Base-by-base conservation (phyloP, 2,329 filamentous ascomycete genomes). In the Colletotrichum acutatum region DNA sequence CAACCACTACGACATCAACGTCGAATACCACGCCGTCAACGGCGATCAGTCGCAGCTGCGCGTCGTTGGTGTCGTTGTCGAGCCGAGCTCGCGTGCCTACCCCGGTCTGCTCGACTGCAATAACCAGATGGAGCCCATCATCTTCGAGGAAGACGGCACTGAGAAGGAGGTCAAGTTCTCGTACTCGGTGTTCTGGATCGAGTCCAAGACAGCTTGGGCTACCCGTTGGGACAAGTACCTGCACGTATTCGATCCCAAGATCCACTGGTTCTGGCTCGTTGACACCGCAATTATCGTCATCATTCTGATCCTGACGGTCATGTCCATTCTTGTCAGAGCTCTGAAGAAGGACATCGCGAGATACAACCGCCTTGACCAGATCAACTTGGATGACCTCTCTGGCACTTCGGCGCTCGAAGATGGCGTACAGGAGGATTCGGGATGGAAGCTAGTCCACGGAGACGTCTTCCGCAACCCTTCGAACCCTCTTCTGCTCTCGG, bases 191-290 rank as follows among this genome's bases (percentile, higher is more conserved):
- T 93, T 92, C 83, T 99, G 97, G 97, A 90, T 89, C 70, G 90
- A 91, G 76, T 98, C 95, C 0, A 80, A 88, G 0, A 98, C 95
- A 1, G 94, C 93, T 1, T 99, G 97, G 92, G 97, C 97, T 32
- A 99, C 97, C 14, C 91, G 97, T 76, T 99, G 97, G 97, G 97
- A 99, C 87, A 98, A 98, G 84, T 98, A 98, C 81, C 89, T 99
- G 46, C 96, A 98, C 79, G 96, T 99, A 34, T 97, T 95, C 80
- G 95, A 98, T 82, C 95, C 97, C 65, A 97, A 97, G 86, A 98
- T 99, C 78, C 97, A 99, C 83, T 99, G 97, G 97, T 98, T 98
- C 86, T 91, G 95, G 72, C 91, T 99, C 62, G 94, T 98, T 84
- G 98, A 98, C 83, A 98, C 95, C 46, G 94, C 97, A 62, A 92